Base-by-base conservation (phyloP, 768 basidiomycete genomes). In the Mycena chlorophos region DNA sequence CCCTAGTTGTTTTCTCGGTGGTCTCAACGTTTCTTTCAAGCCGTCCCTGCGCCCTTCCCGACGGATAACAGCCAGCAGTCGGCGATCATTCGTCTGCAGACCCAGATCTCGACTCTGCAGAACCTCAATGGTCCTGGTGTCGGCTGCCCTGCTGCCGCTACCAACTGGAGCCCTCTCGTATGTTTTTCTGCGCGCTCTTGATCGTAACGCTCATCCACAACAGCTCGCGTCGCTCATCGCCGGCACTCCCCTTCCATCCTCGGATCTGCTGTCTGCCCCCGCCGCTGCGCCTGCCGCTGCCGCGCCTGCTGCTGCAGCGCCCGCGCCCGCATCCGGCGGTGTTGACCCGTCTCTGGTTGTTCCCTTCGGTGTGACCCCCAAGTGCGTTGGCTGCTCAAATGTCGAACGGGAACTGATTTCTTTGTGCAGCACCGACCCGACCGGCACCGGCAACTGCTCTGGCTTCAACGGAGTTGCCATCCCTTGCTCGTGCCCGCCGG, bases 71-170 rank as follows among this genome's bases (percentile, higher is more conserved):
- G 80, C 5, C 76, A 73, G 52, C 69, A 67, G 6, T 81, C 82
- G 45, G 75, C 83, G 64, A 68, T 79, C 42, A 73, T 83, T 0
- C 83, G 88, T 28, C 73, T 90, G 55, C 71, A 81, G 45, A 78
- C 87, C 25, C 78, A 82, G 4, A 64, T 83, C 12, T 78, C 87
- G 31, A 86, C 88, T 5, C 72, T 90, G n/a, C 89, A 91, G 72
- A 91, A 90, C 68, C 67, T 90, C 38, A 73, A 77, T 47, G 88
- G 87, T 1, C 75, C 85, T 0, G 89, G 88, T 34, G 68, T 76
- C 4, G 89, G 87, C 14, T 89, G 86, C 66, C 87, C 88, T 4
- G 79, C 81, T 14, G 80, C 79, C 1, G 78, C 85, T 8, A 86
- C 88, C 0, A 88, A 85, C 3, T 82, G 39, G 39, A 40, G 20